Conservation (phyloP, 192 early-diverging fungal species). For the Jimgerdemannia flammicorona region DNA sequence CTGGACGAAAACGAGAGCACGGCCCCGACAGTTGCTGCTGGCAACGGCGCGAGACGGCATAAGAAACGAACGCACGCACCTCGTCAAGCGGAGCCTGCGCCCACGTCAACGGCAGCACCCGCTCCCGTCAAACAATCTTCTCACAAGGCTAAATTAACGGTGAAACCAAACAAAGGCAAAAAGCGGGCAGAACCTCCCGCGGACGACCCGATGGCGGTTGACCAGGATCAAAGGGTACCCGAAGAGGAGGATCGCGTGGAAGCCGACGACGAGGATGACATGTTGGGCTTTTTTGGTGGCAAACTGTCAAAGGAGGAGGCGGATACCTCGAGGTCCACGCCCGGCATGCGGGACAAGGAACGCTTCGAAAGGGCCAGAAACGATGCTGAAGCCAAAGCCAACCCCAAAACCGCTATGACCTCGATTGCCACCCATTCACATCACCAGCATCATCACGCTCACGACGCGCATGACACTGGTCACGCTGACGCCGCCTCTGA, state of each 20-base stretch:
- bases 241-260: slow-evolving; percentile 13
- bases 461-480: background rate
- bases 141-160: background rate
- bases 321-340: slow-evolving; percentile 47
- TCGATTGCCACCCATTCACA: background rate
- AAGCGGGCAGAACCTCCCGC: slow-evolving; percentile 5
- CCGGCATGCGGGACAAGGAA: slow-evolving; percentile 43
- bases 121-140: background rate
- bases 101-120: background rate
- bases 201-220: background rate
- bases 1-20: background rate
- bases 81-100: background rate
- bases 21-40: slow-evolving; percentile 3
- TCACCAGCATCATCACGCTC: background rate
- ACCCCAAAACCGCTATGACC: background rate
- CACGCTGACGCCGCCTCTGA: slow-evolving; percentile 2
- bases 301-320: slow-evolving; percentile 49
- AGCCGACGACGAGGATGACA: slow-evolving; percentile 16
- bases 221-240: background rate
- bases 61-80: slow-evolving; percentile 1
- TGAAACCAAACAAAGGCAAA: slow-evolving; percentile 16
- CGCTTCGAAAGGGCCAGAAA: slow-evolving; percentile 49
- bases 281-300: slow-evolving; percentile 37
- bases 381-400: slow-evolving; percentile 29
- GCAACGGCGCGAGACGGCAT: background rate